Evolutionary conservation across 306 rosid genomes (phyloP), one percentile per base, ranked within the genome.

Genomic region (Elaeagnus macrophylla): DNA sequence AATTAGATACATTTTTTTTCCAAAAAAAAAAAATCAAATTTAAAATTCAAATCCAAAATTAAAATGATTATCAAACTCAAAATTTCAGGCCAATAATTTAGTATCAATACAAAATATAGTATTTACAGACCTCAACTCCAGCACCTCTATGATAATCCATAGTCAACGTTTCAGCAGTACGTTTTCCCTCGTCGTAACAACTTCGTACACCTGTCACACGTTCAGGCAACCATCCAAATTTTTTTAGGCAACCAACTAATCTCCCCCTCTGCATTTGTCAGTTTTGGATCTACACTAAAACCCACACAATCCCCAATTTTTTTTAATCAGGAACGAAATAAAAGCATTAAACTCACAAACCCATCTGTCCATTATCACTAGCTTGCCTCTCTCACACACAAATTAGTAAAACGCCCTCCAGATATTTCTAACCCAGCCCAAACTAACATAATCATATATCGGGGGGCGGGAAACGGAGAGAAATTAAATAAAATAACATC

Each of bases 131-230:
- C 89, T 84, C 88, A 0, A 87, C 99, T 0, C 52, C 87, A 19
- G 99, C 99, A 37, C 99, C 99, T 65, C 99, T 48, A 65, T 91
- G 96, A 48, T 91, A 91, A 66, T 91, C 99, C 99, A 91, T 91
- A 39, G 99, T 82, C 83, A 91, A 78, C 51, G 99, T 91, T 75
- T 91, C 99, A 0, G 99, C 99, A 64, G 99, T 91, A 36, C 99
- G 99, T 62, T 91, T 91, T 54, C 99, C 99, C 77, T 91, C 99
- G 7, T 91, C 99, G 76, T 91, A 91, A 73, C 99, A 91, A 20
- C 99, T 91, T 43, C 99, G 73, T 62, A 91, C 99, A 87, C 99
- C 99, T 91, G 99, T 73, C 82, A 39, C 47, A 3, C 38, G 39
- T 48, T 20, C 71, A 65, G 52, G 55, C 35, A 60, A 56, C 52